These are phyloP conservation scores for Cystofilobasidium ferigula DNA, from an alignment of 768 basidiomycete genomes.

Conservation along the genomic window DNA sequence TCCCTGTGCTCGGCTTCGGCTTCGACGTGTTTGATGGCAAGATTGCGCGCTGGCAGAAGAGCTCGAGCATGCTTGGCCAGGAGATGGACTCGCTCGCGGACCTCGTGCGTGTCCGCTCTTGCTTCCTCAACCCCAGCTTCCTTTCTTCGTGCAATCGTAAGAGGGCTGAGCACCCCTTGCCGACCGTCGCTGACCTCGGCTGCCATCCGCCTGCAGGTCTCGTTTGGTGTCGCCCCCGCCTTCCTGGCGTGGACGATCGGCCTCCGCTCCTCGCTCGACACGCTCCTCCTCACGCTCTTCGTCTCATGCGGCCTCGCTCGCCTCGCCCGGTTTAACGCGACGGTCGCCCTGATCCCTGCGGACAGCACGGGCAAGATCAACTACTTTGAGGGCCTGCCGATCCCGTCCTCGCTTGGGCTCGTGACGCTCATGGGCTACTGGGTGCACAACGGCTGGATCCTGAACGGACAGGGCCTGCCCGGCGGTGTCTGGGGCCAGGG, in stretches of 20 bases:
- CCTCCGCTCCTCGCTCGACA: constrained; percentile 81
- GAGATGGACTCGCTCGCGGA: constrained; percentile 96
- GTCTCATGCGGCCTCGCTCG: constrained; percentile 94
- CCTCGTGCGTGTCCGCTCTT: constrained; percentile 49
- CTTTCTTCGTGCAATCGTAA: too few species aligned
- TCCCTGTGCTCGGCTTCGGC: constrained; percentile 86
- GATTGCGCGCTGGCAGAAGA: constrained; percentile 93
- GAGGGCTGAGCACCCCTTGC: background rate
- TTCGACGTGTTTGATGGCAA: constrained; percentile 98
- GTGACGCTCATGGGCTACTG: constrained; percentile 71
- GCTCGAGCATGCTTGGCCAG: constrained; percentile 89
- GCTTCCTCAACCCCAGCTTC: too few species aligned
- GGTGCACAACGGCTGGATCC: constrained; percentile 74
- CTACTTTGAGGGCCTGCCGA: constrained; percentile 96
- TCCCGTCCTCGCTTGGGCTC: constrained; percentile 74
- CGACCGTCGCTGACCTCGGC: too few species aligned
- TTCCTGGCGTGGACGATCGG: constrained; percentile 82
- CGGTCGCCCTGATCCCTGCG: constrained; percentile 85
- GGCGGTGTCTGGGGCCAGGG: constrained; percentile 31
- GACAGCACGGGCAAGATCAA: constrained; percentile 72
- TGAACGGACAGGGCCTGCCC: constrained; percentile 37
- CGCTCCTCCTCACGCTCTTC: constrained; percentile 71
- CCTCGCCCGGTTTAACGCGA: constrained; percentile 96
- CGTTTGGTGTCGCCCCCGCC: constrained; percentile 96
- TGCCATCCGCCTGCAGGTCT: constrained; percentile 51